Evolutionary conservation across 2,329 filamentous ascomycete genomes (phyloP).

Genomic region (Pseudopyricularia cyperi): DNA sequence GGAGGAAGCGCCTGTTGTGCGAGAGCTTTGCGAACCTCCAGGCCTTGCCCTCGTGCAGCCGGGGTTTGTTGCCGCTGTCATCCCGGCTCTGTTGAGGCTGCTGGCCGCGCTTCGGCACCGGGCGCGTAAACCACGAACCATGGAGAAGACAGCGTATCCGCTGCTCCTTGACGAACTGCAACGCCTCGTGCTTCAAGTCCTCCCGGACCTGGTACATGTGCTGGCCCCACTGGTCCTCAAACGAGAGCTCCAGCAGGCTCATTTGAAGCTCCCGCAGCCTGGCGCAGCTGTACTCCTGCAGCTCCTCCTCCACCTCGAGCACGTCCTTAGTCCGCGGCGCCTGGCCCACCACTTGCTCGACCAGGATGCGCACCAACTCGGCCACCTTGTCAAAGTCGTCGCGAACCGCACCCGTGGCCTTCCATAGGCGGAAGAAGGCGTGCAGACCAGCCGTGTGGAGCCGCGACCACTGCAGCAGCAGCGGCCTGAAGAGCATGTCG

Average conservation of each 20-base stretch:
- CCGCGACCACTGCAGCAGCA: constrained; percentile 86
- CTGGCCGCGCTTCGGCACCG: constrained; percentile 23
- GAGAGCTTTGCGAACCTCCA: constrained; percentile 84
- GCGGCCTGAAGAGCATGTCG: constrained; percentile 76
- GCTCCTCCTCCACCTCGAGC: constrained; percentile 76
- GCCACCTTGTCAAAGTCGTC: constrained; percentile 89
- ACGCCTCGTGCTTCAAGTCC: constrained; percentile 76
- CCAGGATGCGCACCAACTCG: constrained; percentile 76
- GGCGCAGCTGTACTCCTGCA: constrained; percentile 69
- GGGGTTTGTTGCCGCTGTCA: constrained; percentile 26
- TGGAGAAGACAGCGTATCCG: constrained; percentile 78
- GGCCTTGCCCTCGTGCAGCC: constrained; percentile 34
- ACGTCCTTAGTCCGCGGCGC: constrained; percentile 74
- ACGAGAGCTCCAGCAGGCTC: constrained; percentile 79
- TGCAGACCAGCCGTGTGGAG: constrained; percentile 77
- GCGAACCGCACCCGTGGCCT: constrained; percentile 69
- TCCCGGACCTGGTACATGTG: constrained; percentile 85
- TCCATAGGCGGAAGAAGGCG: constrained; percentile 87
- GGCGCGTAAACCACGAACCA: constrained; percentile 72
- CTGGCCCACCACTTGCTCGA: constrained; percentile 79
- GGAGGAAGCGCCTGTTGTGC: constrained; percentile 79
- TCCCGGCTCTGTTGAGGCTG: constrained; percentile 23
- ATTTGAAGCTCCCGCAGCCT: constrained; percentile 79
- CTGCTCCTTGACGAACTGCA: constrained; percentile 96
- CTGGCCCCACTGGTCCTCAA: constrained; percentile 88